Base-by-base conservation (phyloP, 345 rosid genomes). In the Lepidium africanum region DNA sequence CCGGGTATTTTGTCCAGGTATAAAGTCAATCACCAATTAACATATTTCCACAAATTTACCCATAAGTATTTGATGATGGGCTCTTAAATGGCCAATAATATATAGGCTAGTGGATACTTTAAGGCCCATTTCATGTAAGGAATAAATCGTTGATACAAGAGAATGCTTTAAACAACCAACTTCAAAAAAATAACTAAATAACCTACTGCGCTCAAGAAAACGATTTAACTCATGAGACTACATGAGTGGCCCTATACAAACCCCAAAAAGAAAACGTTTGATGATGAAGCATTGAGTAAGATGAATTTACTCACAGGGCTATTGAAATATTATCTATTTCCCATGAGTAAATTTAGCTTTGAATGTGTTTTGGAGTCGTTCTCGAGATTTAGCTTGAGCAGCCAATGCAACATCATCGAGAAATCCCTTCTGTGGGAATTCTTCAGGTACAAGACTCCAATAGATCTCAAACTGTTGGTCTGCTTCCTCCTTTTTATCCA, bases 361-460 rank as follows among this genome's bases (percentile, higher is more conserved):
- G 71, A 83, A 85, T 49, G 85, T 84, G 77, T 84, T 80, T 56
- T 70, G 85, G 21, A 86, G 76, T 52, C 55, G 76, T 62, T 83
- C 85, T 63, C 76, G 71, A 23, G 98, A 76, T 45, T 80, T 79
- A 9, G 81, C 76, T 78, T 83, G 88, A 27, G 98, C 94, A 42
- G 81, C 89, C 71, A 86, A 41, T 2, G 85, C 89, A 62, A 88
- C 87, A 65, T 90, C 92, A 7, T 93, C 95, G 5, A 93, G 86
- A 73, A 83, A 90, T 49, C 87, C 78, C 69, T 89, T 85, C 56
- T 87, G 87, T 2, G 97, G 97, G 81, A 87, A 88, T 79, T 93
- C 97, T 47, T 84, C 89, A 7, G 96, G 98, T 13, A 84, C 85
- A 57, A 93, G 96, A 77, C 86, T 82, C 62, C 50, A 83, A 69